phyloP scores from a whole-genome alignment of 768 basidiomycete genomes.

The Amanita subjunquillea region DNA sequence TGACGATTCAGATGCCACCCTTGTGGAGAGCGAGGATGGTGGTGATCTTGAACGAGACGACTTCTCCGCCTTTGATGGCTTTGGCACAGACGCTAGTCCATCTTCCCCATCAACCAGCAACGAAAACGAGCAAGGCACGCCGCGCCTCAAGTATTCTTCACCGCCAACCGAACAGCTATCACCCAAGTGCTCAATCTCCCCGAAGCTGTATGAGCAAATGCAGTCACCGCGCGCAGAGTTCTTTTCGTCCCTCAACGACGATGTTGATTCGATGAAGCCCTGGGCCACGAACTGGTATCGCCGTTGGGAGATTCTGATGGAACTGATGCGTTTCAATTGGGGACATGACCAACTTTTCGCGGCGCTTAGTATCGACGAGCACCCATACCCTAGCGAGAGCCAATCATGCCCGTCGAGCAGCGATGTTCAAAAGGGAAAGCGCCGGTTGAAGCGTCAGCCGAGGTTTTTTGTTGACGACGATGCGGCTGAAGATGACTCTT shows the following conservation, averaged over 20 bases:
- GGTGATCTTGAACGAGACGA: slow-evolving; percentile 14
- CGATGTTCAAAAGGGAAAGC: not conserved
- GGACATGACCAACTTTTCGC: not conserved
- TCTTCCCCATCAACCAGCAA: not conserved
- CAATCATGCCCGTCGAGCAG: not conserved
- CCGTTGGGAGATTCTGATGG: slow-evolving; percentile 42
- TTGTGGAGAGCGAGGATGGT: slow-evolving; percentile 40
- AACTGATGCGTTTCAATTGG: slow-evolving; percentile 20
- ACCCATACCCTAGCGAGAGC: not conserved
- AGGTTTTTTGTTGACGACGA: not conserved
- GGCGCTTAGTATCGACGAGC: not conserved
- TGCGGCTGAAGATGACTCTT: not conserved
- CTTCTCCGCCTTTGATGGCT: slow-evolving; percentile 6
- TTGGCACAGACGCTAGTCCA: not conserved
- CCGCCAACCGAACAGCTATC: not conserved
- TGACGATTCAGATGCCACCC: slow-evolving; percentile 47
- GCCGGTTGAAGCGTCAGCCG: slow-evolving; percentile 1
- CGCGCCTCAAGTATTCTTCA: not conserved
- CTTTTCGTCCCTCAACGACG: slow-evolving; percentile 6
- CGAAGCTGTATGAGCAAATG: not conserved
- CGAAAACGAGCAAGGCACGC: not conserved
- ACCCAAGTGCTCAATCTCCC: not conserved
- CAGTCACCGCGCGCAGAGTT: slow-evolving; percentile 2
- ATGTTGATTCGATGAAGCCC: slow-evolving; percentile 9
- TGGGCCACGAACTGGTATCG: slow-evolving; percentile 44